Percentiles rank a stretch among this genome's conserved stretches.
Conservation (phyloP, 139 green algal genomes). For the Tetraselmis chui region DNA sequence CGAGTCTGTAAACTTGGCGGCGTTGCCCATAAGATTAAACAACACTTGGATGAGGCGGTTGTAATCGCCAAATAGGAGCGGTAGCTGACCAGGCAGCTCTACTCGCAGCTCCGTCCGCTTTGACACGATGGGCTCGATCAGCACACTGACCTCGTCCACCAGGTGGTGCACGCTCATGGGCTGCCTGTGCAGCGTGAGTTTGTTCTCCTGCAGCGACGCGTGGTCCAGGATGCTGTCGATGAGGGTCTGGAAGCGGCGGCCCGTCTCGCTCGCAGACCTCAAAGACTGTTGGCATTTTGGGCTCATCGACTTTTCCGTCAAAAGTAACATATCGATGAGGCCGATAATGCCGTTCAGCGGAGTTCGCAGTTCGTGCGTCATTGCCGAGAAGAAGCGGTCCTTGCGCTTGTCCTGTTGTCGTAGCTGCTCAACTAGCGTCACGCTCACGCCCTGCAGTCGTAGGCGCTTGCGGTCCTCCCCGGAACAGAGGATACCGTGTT, state of each 20-base stretch:
- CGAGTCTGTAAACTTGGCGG: conserved; percentile 52
- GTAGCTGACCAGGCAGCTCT: background rate
- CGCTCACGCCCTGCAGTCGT: background rate
- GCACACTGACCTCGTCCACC: conserved; percentile 18
- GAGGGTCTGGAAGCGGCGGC: conserved; percentile 26
- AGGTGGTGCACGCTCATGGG: conserved; percentile 32
- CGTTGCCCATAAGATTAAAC: conserved; percentile 54
- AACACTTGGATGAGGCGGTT: conserved; percentile 44
- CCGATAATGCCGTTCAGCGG: conserved; percentile 78
- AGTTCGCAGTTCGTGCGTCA: conserved; percentile 71
- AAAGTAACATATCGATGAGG: conserved; percentile 23
- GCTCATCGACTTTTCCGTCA: background rate
- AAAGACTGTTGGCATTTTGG: background rate
- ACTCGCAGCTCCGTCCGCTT: background rate
- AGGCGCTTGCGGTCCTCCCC: background rate
- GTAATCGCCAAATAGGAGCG: conserved; percentile 33
- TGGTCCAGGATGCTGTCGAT: conserved; percentile 66
- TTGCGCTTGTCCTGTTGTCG: conserved; percentile 56
- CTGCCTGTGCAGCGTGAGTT: conserved; percentile 47
- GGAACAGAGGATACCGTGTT: background rate
- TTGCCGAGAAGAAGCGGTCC: conserved; percentile 65
- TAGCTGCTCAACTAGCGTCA: conserved; percentile 28
- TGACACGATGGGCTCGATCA: background rate
- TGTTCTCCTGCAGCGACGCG: conserved; percentile 37
- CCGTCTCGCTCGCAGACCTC: background rate